These are phyloP conservation scores for Apiospora rasikravindrae DNA, from an alignment of 2,329 filamentous ascomycete genomes.

Conservation along the genomic window DNA sequence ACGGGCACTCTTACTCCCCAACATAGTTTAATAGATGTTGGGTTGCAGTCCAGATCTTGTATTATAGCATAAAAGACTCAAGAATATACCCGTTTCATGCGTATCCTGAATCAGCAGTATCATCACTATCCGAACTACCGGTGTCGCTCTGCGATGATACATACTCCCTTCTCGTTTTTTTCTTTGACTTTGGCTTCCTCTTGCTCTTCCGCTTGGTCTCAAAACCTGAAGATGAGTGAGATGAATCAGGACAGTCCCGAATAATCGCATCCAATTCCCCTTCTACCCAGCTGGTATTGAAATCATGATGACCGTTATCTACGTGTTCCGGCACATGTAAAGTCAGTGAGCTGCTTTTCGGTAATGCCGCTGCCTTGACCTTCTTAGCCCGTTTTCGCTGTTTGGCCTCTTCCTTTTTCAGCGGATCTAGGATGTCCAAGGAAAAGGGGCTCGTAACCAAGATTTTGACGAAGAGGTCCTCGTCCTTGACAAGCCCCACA, in stretches of 20 bases:
- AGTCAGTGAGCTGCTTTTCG: neutral
- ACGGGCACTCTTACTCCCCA: too few relatives aligned
- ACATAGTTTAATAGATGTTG: neutral
- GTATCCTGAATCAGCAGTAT: neutral
- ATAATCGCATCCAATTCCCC: constrained; percentile 10
- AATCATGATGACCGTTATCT: neutral
- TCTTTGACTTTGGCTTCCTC: neutral
- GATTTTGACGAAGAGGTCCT: neutral
- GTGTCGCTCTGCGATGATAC: neutral
- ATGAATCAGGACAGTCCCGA: neutral
- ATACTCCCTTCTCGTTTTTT: neutral
- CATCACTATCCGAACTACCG: neutral
- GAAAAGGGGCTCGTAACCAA: constrained; percentile 17
- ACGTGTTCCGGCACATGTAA: constrained; percentile 19
- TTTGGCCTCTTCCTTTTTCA: neutral
- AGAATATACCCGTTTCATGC: neutral
- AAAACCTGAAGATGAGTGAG: neutral
- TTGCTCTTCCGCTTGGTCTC: neutral
- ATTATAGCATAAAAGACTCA: neutral
- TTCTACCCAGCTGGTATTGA: constrained; percentile 20
- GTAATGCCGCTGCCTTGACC: neutral
- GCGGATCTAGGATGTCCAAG: neutral
- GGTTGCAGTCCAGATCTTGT: neutral
- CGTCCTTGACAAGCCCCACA: neutral
- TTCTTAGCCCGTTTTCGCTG: constrained; percentile 6